Evolutionary conservation across 2,329 filamentous ascomycete genomes (phyloP).

Genomic region (Aplosporella prunicola): DNA sequence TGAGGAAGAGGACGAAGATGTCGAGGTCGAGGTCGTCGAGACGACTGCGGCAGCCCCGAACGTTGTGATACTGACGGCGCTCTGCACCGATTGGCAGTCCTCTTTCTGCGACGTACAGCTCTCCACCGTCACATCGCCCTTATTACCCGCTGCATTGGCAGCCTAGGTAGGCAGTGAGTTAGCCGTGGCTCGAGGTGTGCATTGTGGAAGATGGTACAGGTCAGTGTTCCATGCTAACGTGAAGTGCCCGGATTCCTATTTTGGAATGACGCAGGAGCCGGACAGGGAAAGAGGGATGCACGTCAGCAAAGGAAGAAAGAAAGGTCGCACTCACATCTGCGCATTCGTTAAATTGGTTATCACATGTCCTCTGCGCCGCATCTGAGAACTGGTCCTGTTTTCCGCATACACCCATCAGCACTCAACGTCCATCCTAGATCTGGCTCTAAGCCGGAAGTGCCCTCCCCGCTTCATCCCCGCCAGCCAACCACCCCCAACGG

Average conservation of each 20-base stretch:
- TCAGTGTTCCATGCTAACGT: neutral
- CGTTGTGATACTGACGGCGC: slow-evolving; percentile 2
- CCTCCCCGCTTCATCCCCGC: too few relatives aligned
- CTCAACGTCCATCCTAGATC: too few relatives aligned
- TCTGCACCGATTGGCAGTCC: neutral
- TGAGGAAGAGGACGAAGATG: neutral
- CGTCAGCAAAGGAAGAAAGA: neutral
- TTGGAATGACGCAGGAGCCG: too few relatives aligned
- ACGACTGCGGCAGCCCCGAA: slow-evolving; percentile 3
- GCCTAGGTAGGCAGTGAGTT: neutral
- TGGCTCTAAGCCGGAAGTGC: too few relatives aligned
- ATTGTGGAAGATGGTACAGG: neutral
- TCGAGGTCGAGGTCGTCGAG: neutral
- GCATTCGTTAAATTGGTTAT: slow-evolving; percentile 10
- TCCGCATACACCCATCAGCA: too few relatives aligned
- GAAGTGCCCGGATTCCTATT: too few relatives aligned
- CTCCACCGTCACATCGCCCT: slow-evolving; percentile 5
- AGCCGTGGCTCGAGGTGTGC: neutral
- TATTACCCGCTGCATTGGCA: slow-evolving; percentile 6
- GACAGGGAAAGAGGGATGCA: neutral
- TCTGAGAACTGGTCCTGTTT: slow-evolving; percentile 5
- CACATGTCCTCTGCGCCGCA: slow-evolving; percentile 9
- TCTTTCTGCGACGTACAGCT: slow-evolving; percentile 5
- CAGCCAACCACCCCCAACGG: too few relatives aligned
- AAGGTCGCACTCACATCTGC: slow-evolving; percentile 5